Evolutionary conservation across 306 rosid species (phyloP), one percentile per base, ranked within the genome.

Genomic region (Castanea mollissima): DNA sequence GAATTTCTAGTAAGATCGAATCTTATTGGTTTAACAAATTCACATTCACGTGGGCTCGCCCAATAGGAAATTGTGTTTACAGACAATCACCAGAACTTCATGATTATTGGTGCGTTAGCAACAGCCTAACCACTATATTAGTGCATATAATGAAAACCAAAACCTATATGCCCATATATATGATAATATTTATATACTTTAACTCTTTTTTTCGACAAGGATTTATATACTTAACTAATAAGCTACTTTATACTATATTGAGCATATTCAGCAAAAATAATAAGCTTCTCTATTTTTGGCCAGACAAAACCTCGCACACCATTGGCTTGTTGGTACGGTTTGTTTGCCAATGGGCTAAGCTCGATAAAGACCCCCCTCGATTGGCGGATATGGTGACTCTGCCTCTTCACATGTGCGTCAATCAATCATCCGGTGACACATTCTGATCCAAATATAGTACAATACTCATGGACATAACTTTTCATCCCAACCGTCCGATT

Each of bases 21-120:
- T 92, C 90, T 87, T 88, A 85, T 90, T 88, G 92, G 94, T 87
- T 82, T 60, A 73, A 68, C 83, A 76, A 84, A 86, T 65, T 65
- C 71, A n/a, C 60, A 46, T 70, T 81, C 91, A 87, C 91, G 69
- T 86, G 92, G 90, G 86, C 19, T 81, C 23, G 55, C 62, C 90
- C 90, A 85, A 90, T 86, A 59, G 76, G 58, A 85, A 86, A 13
- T 13, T 23, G 56, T 76, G 78, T 60, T 49, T 56, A 32, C 86
- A 55, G 90, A 84, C 89, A 90, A 71, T 14, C 49, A 62, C 84
- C 81, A 71, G 79, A 69, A 71, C 88, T 79, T 85, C 82, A 86
- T 59, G 76, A 78, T 76, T 46, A 76, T 21, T 74, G 74, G 82
- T 79, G 76, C 76, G 64, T 65, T 19, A 55, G 51, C 7, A 77